Evolutionary conservation across 768 basidiomycete species (phyloP).

Genomic region (Lentinula lateritia): DNA sequence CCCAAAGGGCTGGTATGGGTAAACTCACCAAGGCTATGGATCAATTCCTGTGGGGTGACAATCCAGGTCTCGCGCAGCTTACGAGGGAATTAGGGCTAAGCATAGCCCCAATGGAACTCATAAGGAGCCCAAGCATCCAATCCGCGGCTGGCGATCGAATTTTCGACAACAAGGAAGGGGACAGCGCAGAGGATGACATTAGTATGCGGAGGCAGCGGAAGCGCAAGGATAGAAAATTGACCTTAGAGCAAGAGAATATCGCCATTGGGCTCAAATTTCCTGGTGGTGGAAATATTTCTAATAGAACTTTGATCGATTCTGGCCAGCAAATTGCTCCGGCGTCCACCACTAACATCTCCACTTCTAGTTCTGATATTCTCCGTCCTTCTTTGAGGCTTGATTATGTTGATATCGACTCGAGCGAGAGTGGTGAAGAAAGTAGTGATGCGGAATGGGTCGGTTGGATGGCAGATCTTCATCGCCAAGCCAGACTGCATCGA

Average conservation of each 20-base stretch:
- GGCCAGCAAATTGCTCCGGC: neutral
- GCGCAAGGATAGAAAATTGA: constrained; percentile 13
- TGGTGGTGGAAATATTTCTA: constrained; percentile 9
- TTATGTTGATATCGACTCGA: constrained; percentile 25
- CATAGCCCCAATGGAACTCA: constrained; percentile 8
- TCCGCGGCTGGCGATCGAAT: neutral
- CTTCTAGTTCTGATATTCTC: neutral
- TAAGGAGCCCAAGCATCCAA: constrained; percentile 2
- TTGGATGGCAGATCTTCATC: constrained; percentile 55
- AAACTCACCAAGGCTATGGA: constrained; percentile 52
- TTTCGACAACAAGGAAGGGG: constrained; percentile 3
- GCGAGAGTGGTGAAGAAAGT: constrained; percentile 34
- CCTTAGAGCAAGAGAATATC: constrained; percentile 12
- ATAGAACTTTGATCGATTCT: constrained; percentile 3
- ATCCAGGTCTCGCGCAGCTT: constrained; percentile 6
- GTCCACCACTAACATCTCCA: neutral
- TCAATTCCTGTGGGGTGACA: constrained; percentile 31
- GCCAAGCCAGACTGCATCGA: constrained; percentile 27
- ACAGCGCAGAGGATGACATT: constrained; percentile 10
- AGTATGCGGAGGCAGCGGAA: constrained; percentile 15
- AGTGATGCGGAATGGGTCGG: constrained; percentile 64
- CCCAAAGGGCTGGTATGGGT: constrained; percentile 53
- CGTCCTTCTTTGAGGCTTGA: constrained; percentile 10
- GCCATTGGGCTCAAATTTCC: constrained; percentile 1
- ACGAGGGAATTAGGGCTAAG: constrained; percentile 2